phyloP scores from a whole-genome alignment of 805 yeast species.

The Lipomyces lipofer region DNA sequence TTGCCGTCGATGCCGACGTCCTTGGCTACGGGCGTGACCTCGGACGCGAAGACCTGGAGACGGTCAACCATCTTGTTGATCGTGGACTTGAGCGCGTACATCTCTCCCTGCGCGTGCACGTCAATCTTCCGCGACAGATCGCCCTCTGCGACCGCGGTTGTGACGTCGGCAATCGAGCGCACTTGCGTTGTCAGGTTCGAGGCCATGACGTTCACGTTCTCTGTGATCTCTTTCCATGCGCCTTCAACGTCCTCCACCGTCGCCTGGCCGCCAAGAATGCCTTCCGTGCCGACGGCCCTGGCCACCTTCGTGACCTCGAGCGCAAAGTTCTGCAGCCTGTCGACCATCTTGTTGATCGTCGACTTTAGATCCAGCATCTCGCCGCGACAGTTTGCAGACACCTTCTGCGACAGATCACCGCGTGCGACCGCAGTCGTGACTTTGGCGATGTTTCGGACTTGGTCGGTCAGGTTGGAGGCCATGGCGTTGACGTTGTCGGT shows the following conservation, averaged over 20 bases:
- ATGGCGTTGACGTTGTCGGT: conserved; percentile 87
- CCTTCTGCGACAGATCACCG: conserved; percentile 78
- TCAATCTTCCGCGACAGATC: conserved; percentile 81
- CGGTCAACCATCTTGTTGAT: conserved; percentile 93
- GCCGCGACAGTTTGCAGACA: conserved; percentile 83
- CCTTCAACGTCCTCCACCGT: conserved; percentile 78
- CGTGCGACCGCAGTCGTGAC: conserved; percentile 87
- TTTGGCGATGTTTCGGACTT: conserved; percentile 82
- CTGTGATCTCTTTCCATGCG: conserved; percentile 81
- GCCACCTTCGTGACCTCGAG: conserved; percentile 85
- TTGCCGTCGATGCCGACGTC: conserved; percentile 94
- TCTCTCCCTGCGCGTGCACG: conserved; percentile 89
- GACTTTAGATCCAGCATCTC: conserved; percentile 76
- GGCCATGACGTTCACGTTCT: conserved; percentile 87
- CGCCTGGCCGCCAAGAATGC: conserved; percentile 87
- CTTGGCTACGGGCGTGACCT: conserved; percentile 85
- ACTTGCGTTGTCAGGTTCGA: conserved; percentile 83
- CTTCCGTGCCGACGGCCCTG: conserved; percentile 85
- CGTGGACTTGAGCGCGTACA: conserved; percentile 78
- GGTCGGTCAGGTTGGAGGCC: conserved; percentile 86
- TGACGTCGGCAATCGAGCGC: conserved; percentile 83
- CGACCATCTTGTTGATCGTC: conserved; percentile 87
- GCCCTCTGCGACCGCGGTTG: conserved; percentile 90
- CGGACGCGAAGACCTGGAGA: conserved; percentile 81
- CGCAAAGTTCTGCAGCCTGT: conserved; percentile 76